These are phyloP conservation scores for Kluyveromyces lactis DNA, from an alignment of 805 yeast genomes.

Conservation along the genomic window DNA sequence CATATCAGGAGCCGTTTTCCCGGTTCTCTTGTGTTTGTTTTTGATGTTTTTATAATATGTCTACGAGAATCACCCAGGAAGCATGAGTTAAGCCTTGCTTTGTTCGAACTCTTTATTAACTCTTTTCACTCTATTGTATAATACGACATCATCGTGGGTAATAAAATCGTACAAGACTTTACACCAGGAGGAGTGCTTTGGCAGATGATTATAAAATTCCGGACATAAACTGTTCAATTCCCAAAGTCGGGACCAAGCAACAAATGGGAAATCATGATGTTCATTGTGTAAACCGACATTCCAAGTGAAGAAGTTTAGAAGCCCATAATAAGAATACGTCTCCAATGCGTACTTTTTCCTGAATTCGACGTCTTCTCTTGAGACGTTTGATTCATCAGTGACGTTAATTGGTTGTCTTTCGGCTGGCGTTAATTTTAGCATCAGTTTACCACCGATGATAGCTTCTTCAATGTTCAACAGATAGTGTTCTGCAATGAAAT, in stretches of 20 bases:
- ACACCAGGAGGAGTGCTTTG: constrained; percentile 70
- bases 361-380: constrained; percentile 11
- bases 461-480: constrained; percentile 50
- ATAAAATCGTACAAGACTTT: constrained; percentile 68
- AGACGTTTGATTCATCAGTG: constrained; percentile 6
- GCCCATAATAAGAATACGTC: constrained; percentile 84
- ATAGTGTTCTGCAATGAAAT: constrained; percentile 92
- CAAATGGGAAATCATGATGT: constrained; percentile 91
- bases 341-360: constrained; percentile 40
- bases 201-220: constrained; percentile 78
- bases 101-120: constrained; percentile 13
- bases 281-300: constrained; percentile 92
- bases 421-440: constrained; percentile 18
- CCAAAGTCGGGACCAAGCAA: constrained; percentile 81
- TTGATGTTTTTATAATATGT: too few species aligned
- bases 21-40: too few species aligned
- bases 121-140: constrained; percentile 81
- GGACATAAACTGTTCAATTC: constrained; percentile 55
- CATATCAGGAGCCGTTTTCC: too few species aligned
- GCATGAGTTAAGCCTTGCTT: too few species aligned
- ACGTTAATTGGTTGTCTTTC: constrained; percentile 6
- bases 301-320: constrained; percentile 72
- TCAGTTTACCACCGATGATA: constrained; percentile 12
- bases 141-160: constrained; percentile 52
- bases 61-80: too few species aligned